Evolutionary conservation across 2,329 filamentous ascomycete species (phyloP), one percentile per base, ranked within the genome.

Genomic region (Botrytis fabae): DNA sequence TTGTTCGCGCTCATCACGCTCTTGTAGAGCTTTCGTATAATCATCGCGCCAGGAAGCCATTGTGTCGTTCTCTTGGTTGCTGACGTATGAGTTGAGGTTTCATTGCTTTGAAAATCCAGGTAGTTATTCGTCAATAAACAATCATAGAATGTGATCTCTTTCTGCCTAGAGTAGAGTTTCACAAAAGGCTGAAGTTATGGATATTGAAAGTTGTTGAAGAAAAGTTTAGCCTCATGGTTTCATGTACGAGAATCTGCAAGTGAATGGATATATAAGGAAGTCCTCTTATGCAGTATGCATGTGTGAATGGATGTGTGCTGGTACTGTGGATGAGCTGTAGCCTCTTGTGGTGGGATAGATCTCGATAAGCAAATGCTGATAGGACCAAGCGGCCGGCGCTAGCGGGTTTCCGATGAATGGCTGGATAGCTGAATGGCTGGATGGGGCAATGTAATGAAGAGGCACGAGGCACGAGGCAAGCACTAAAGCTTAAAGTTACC

Each of bases 1-100:
- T 79, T 89, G 87, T 79, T 94, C 92, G 75, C 89, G 87, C 79
- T 90, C 87, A 78, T 93, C 93, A 76, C 90, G 86, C 78, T 92
- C 90, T 77, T 90, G 87, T 76, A 98, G 86, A 76, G 92, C 91
- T 75, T 89, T 85, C 75, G 93, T 86, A 82, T 97, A 98, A 79
- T 97, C 92, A 77, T 93, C 90, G 79, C 91, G 88, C 93, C 95
- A 97, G 42, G 79, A 78, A 76, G 77, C 69, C 79, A 79, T 80
- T 68, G 71, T 78, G 35, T 40, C 44, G 46, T 73, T 70, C 63
- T 75, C 40, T 72, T 61, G 62, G 61, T 48, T 59, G 46, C 57
- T 74, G 60, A 62, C 65, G 71, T 62, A 25, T 44, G 46, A 44
- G 32, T 42, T 44, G 63, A 74, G 51, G 54, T 59, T 59, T 61